Conservation (phyloP, 2,329 filamentous ascomycete species). For the Ophiobolus disseminans region DNA sequence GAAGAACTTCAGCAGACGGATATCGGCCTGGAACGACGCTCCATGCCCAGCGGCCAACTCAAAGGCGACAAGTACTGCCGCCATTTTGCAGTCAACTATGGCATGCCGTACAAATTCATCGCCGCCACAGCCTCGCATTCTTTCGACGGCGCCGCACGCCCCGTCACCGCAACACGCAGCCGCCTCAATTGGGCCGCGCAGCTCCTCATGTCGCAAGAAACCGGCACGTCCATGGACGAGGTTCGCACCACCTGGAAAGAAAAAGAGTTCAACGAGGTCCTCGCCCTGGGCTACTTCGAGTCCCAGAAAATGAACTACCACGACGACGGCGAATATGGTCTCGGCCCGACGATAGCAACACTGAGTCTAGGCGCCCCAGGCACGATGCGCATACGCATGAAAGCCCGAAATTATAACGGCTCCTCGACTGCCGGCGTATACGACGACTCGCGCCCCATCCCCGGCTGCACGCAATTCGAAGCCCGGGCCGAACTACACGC, state of each 20-base stretch:
- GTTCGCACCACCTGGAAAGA: constrained; percentile 15
- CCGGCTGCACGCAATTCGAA: constrained; percentile 42
- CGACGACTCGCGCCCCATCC: constrained; percentile 38
- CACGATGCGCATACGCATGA: constrained; percentile 65
- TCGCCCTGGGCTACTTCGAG: constrained; percentile 69
- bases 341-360: constrained; percentile 69
- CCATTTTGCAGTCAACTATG: constrained; percentile 64
- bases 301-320: constrained; percentile 67
- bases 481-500: constrained; percentile 43
- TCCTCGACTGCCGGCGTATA: constrained; percentile 43
- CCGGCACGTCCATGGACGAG: constrained; percentile 15
- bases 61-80: constrained; percentile 57
- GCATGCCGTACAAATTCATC: constrained; percentile 71
- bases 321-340: constrained; percentile 69
- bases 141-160: constrained; percentile 39
- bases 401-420: constrained; percentile 57
- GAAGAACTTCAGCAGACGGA: constrained; percentile 51
- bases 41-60: constrained; percentile 24
- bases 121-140: constrained; percentile 54
- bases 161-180: constrained; percentile 59
- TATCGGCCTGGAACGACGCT: constrained; percentile 40
- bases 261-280: constrained; percentile 67
- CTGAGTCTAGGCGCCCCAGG: constrained; percentile 64
- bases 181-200: constrained; percentile 64
- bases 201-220: constrained; percentile 45